These are phyloP conservation scores for Biscogniauxia sp. DNA, from an alignment of 2,329 filamentous ascomycete species.

Conservation along the genomic window DNA sequence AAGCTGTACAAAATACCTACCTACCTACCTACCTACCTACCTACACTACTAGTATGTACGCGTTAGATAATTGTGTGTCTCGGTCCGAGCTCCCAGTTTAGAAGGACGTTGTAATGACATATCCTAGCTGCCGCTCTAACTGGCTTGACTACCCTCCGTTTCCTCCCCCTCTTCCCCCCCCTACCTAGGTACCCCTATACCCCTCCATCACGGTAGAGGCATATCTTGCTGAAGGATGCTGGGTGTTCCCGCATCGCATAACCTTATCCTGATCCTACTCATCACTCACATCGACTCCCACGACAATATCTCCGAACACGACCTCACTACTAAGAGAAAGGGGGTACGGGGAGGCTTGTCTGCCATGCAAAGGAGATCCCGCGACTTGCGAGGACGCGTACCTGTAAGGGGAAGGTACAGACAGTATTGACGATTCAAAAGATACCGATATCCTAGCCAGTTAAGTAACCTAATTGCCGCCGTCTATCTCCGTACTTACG, in stretches of 20 bases:
- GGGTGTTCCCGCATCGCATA: constrained; percentile 24
- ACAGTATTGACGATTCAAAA: not conserved
- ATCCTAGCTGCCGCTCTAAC: constrained; percentile 14
- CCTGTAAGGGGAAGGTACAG: not conserved
- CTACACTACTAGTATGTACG: constrained; percentile 16
- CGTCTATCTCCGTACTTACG: not conserved
- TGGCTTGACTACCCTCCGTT: constrained; percentile 7
- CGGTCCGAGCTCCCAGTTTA: constrained; percentile 25
- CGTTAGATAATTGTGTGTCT: constrained; percentile 16
- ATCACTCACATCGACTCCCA: constrained; percentile 8
- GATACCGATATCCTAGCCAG: not conserved
- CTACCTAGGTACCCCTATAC: not conserved
- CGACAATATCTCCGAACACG: constrained; percentile 10
- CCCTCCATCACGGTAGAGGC: constrained; percentile 20
- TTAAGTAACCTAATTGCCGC: not conserved
- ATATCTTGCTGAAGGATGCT: constrained; percentile 21
- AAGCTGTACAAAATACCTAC: constrained; percentile 1
- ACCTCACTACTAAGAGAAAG: not conserved
- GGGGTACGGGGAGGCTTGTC: not conserved
- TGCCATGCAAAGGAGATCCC: constrained; percentile 1
- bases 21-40: constrained; percentile 10
- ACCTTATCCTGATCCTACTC: constrained; percentile 13
- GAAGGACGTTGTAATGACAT: constrained; percentile 22
- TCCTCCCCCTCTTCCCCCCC: not conserved
- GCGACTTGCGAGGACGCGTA: not conserved